phyloP scores from a whole-genome alignment of 192 early-diverging fungal genomes.

The Phycomyces blakesleeanus region DNA sequence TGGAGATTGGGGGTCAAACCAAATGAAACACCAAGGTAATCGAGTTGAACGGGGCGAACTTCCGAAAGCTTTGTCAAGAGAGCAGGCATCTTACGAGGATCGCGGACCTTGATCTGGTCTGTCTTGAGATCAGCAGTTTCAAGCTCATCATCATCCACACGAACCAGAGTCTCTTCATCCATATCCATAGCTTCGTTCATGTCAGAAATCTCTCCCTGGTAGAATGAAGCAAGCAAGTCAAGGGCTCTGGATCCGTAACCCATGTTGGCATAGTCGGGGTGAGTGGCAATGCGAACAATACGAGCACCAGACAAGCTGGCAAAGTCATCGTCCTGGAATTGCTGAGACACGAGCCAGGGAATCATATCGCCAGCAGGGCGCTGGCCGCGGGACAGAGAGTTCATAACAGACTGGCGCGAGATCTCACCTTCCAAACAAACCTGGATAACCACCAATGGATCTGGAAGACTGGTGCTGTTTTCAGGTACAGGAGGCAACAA shows the following conservation, averaged over 20 bases:
- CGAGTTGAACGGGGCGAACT: conserved; percentile 70
- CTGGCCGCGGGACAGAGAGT: conserved; percentile 79
- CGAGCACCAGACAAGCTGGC: conserved; percentile 91
- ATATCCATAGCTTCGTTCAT: conserved; percentile 57
- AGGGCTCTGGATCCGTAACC: conserved; percentile 92
- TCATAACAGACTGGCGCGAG: conserved; percentile 79
- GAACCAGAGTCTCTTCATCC: conserved; percentile 46
- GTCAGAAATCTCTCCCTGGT: conserved; percentile 73
- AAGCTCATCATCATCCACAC: conserved; percentile 53
- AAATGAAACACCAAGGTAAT: conserved; percentile 96
- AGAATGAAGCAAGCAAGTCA: conserved; percentile 83
- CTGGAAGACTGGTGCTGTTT: conserved; percentile 69
- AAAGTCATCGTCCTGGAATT: conserved; percentile 97
- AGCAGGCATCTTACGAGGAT: conserved; percentile 89
- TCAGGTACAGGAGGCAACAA: conserved; percentile 85
- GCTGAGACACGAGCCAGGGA: conserved; percentile 93
- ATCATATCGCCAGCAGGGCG: conserved; percentile 92
- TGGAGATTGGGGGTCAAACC: conserved; percentile 86
- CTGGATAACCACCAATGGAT: conserved; percentile 87
- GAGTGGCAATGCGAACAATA: conserved; percentile 96
- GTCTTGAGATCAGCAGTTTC: conserved; percentile 54
- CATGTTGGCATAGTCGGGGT: conserved; percentile 96
- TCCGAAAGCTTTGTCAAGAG: conserved; percentile 84
- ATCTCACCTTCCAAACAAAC: conserved; percentile 94
- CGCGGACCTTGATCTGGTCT: conserved; percentile 81